Evolutionary conservation across 805 yeast species (phyloP), one percentile per base, ranked within the genome.

Genomic region (Kodamaea neixiangensis): DNA sequence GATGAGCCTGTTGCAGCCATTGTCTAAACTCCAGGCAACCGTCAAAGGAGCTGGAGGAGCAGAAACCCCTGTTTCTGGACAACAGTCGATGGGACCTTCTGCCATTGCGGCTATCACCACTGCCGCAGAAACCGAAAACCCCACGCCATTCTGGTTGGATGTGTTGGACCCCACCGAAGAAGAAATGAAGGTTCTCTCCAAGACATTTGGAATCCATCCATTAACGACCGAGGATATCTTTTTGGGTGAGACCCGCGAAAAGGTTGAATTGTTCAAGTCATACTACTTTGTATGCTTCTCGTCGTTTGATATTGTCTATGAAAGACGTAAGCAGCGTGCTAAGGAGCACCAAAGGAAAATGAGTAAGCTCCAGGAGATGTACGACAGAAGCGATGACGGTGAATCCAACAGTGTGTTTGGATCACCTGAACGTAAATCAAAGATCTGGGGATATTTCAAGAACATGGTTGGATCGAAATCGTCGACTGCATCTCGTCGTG

Each of bases 181-280:
- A 58, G 99, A 93, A 67, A 89, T 94, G 96, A 91, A 93, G 61
- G 94, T 87, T 0, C 60, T 93, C 11, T 82, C 96, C 21, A 90
- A 90, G 61, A 84, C 97, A 0, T 93, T 93, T 71, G 96, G 96
- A 0, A 89, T 93, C 50, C 99, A 93, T 68, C 99, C 99, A 0
- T 78, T 93, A 59, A 93, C 99, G 0, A 89, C 97, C 0, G 99
- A 93, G 65, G 99, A 93, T 70, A 92, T 93, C 44, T 87, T 88
- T 53, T 70, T 92, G 25, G 97, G 97, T 1, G 99, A 93, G 64
- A 87, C 96, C 0, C 81, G 98, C 57, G 99, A 93, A 66, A 93
- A 93, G 64, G 97, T 93, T 17, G 99, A 93, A 69, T 68, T 94
- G 31, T 93, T 93, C 72, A 86, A 87, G 61, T 88, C 88, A 56